phyloP scores from a whole-genome alignment of 352 stramenopile genomes.

The Globisporangium spinosum region DNA sequence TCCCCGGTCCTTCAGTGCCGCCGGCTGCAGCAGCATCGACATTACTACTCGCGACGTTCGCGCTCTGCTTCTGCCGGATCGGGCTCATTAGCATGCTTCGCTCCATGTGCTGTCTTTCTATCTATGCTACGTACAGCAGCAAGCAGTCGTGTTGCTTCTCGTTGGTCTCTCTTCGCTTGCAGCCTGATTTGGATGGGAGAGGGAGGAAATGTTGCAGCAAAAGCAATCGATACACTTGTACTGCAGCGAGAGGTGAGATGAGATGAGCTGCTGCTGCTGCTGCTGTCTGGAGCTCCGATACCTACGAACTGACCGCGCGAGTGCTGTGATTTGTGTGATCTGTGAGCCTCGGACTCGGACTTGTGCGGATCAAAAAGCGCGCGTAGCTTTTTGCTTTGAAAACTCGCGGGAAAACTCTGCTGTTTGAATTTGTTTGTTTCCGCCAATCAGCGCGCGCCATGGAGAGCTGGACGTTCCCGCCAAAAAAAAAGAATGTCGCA shows the following conservation, averaged over 20 bases:
- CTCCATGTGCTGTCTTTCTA: constrained; percentile 22
- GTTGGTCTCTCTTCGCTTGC: background rate
- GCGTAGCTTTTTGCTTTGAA: constrained; percentile 12
- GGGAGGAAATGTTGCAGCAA: background rate
- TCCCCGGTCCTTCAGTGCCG: constrained; percentile 18
- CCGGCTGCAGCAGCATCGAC: constrained; percentile 12
- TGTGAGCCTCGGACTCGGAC: background rate
- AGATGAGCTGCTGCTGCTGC: background rate
- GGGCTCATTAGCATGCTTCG: constrained; percentile 42
- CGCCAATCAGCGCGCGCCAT: constrained; percentile 30
- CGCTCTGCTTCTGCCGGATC: constrained; percentile 23
- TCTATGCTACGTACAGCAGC: background rate
- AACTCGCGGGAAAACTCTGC: constrained; percentile 15
- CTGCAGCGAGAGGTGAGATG: background rate
- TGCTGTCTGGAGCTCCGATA: background rate
- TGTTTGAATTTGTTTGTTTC: constrained; percentile 20
- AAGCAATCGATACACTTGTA: background rate
- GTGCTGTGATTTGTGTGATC: constrained; percentile 5
- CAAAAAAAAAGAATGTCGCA: constrained; percentile 10
- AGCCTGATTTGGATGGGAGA: background rate
- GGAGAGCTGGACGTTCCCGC: constrained; percentile 8
- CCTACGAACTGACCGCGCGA: background rate
- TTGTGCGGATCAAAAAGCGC: constrained; percentile 12
- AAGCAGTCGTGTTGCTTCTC: background rate
- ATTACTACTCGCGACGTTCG: background rate